Conservation (phyloP, 345 rosid genomes). For the Euphorbia peplus region DNA sequence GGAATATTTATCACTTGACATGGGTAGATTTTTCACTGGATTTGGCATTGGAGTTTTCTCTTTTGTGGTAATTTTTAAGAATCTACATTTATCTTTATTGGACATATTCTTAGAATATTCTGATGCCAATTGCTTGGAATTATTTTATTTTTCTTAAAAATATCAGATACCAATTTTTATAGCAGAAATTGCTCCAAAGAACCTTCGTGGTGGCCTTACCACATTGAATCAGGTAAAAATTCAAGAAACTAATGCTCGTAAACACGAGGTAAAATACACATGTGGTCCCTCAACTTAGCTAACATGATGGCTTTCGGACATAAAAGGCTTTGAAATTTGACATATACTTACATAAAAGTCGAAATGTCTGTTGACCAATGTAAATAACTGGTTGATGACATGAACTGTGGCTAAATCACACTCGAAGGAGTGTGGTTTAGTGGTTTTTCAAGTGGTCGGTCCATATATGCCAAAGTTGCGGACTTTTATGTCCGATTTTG, state of each 20-base stretch:
- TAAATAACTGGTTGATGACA: too few species aligned
- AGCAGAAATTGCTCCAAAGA: conserved; percentile 90
- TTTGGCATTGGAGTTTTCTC: conserved; percentile 88
- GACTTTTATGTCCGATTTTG: too few species aligned
- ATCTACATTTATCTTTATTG: background rate
- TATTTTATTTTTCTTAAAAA: background rate
- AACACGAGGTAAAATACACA: too few species aligned
- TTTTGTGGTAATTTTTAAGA: conserved; percentile 56
- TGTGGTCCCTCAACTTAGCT: background rate
- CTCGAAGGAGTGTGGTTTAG: too few species aligned
- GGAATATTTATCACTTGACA: conserved; percentile 61
- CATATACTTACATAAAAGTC: too few species aligned
- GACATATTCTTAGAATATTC: background rate
- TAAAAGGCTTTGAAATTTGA: too few species aligned
- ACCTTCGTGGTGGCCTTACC: conserved; percentile 86
- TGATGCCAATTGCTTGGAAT: background rate
- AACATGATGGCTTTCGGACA: too few species aligned
- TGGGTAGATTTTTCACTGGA: conserved; percentile 86
- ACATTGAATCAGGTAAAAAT: conserved; percentile 61
- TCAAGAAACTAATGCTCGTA: background rate
- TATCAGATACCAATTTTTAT: conserved; percentile 75
- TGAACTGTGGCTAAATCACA: too few species aligned
- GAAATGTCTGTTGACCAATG: too few species aligned
- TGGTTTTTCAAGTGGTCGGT: too few species aligned
- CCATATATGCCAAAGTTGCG: too few species aligned